These are phyloP conservation scores for Tephrocybe sp. DNA, from an alignment of 768 basidiomycete species.

Conservation along the genomic window DNA sequence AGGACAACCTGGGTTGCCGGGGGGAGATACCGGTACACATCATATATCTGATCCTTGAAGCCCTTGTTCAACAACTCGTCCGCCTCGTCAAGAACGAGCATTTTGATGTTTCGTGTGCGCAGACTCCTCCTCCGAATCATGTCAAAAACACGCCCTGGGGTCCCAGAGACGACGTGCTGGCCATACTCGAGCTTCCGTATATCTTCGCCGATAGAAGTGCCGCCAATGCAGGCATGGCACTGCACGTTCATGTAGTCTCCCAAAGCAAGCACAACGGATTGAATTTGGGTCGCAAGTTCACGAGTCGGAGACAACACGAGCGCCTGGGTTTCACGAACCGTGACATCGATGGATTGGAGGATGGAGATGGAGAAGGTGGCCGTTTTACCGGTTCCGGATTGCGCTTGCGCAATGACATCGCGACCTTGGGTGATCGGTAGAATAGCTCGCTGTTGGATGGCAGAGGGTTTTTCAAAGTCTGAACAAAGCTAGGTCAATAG, in stretches of 20 bases:
- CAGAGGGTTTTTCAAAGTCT: conserved; percentile 98
- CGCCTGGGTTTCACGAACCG: conserved; percentile 93
- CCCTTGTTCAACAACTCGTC: conserved; percentile 97
- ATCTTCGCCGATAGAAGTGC: conserved; percentile 96
- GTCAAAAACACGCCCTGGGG: conserved; percentile 97
- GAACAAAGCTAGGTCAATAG: conserved; percentile 1
- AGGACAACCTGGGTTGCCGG: conserved; percentile 97
- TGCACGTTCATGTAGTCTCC: conserved; percentile 99
- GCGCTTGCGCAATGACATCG: conserved; percentile 98
- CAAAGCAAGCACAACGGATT: conserved; percentile 92
- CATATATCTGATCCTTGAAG: conserved; percentile 99
- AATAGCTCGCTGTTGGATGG: conserved; percentile 98
- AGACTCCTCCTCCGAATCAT: conserved; percentile 96
- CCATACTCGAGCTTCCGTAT: conserved; percentile 97
- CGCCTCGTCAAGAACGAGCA: conserved; percentile 93
- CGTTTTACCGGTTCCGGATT: conserved; percentile 99
- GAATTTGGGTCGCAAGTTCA: conserved; percentile 98
- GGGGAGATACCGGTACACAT: conserved; percentile 96
- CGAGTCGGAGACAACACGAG: conserved; percentile 97
- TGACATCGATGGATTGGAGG: conserved; percentile 95
- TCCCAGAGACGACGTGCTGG: conserved; percentile 96
- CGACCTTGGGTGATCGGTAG: conserved; percentile 93
- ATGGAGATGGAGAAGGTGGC: conserved; percentile 98
- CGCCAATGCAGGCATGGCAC: conserved; percentile 98
- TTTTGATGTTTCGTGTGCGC: conserved; percentile 96